phyloP scores from a whole-genome alignment of 495 filamentous ascomycete species.

The Penicillium salamii region DNA sequence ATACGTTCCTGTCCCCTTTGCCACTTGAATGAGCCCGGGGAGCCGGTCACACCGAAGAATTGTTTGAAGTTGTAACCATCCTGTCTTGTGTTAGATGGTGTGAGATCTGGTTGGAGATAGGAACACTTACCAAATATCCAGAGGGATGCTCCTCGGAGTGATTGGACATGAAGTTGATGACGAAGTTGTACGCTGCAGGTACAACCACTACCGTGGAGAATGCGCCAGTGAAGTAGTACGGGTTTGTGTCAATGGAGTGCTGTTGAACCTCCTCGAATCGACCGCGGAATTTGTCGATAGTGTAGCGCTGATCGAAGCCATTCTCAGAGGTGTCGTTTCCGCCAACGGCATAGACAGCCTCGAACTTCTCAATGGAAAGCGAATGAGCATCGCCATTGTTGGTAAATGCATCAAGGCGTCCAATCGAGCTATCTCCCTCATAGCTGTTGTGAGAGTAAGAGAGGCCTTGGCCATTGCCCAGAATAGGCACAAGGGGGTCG shows the following conservation, averaged over 20 bases:
- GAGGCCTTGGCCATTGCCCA: constrained; percentile 19
- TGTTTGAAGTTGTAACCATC: constrained; percentile 9
- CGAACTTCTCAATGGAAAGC: constrained; percentile 8
- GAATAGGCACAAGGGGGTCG: constrained; percentile 7
- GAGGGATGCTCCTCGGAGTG: constrained; percentile 7
- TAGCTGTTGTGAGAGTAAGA: constrained; percentile 27
- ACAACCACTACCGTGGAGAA: constrained; percentile 36
- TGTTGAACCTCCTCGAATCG: constrained; percentile 31
- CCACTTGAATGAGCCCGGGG: constrained; percentile 9
- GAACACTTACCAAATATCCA: constrained; percentile 4
- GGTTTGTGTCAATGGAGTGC: constrained; percentile 39
- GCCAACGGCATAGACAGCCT: constrained; percentile 5
- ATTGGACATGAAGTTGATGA: constrained; percentile 12
- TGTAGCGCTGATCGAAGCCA: constrained; percentile 6
- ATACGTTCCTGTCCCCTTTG: constrained; percentile 40
- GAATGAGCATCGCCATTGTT: constrained; percentile 12
- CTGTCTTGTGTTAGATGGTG: constrained; percentile 1
- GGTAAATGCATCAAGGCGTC: neutral
- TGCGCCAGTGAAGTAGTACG: constrained; percentile 43
- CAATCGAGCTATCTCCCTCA: constrained; percentile 18
- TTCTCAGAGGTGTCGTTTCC: constrained; percentile 9
- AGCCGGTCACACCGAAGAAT: constrained; percentile 5
- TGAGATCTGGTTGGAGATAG: neutral
- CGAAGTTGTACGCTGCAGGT: constrained; percentile 38
- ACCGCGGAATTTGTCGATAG: constrained; percentile 8